Conservation (phyloP, 352 stramenopile species). For the Phytophthora megakarya region DNA sequence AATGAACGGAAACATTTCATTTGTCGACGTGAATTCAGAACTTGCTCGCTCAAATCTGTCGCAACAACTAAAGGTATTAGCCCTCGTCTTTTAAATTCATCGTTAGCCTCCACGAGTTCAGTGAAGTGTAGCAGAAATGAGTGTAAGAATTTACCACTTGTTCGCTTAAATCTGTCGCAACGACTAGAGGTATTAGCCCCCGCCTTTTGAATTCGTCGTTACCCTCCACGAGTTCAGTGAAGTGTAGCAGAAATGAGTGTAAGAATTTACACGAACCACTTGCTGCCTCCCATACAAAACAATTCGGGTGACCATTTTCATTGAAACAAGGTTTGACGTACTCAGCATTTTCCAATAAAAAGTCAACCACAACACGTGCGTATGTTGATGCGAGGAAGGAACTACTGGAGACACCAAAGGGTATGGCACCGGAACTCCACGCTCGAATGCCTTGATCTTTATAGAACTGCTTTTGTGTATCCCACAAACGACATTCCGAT, state of each 20-base stretch:
- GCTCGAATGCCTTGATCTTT: slow-evolving; percentile 69
- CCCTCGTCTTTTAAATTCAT: slow-evolving; percentile 30
- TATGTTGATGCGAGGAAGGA: slow-evolving; percentile 75
- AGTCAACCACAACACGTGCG: slow-evolving; percentile 53
- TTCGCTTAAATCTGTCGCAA: slow-evolving; percentile 76
- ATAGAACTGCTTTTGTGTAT: slow-evolving; percentile 84
- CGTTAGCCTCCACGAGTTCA: slow-evolving; percentile 34
- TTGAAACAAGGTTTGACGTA: slow-evolving; percentile 5
- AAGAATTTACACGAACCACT: slow-evolving; percentile 87
- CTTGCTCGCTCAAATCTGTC: slow-evolving; percentile 74
- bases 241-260: slow-evolving; percentile 71
- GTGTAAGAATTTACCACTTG: slow-evolving; percentile 72
- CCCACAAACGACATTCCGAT: slow-evolving; percentile 67
- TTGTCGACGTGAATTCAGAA: slow-evolving; percentile 60
- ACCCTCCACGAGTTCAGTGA: slow-evolving; percentile 47
- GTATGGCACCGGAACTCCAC: slow-evolving; percentile 75
- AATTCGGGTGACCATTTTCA: slow-evolving; percentile 47
- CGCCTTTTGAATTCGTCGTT: slow-evolving; percentile 32
- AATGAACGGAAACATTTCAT: slow-evolving; percentile 69
- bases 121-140: slow-evolving; percentile 75
- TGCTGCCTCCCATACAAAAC: slow-evolving; percentile 83
- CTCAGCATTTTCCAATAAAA: slow-evolving; percentile 42
- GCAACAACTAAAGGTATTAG: slow-evolving; percentile 67
- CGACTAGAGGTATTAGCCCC: slow-evolving; percentile 53
- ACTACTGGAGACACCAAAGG: slow-evolving; percentile 81